phyloP scores from a whole-genome alignment of 2,329 filamentous ascomycete species.

The Aotearoamyces nothofagi region DNA sequence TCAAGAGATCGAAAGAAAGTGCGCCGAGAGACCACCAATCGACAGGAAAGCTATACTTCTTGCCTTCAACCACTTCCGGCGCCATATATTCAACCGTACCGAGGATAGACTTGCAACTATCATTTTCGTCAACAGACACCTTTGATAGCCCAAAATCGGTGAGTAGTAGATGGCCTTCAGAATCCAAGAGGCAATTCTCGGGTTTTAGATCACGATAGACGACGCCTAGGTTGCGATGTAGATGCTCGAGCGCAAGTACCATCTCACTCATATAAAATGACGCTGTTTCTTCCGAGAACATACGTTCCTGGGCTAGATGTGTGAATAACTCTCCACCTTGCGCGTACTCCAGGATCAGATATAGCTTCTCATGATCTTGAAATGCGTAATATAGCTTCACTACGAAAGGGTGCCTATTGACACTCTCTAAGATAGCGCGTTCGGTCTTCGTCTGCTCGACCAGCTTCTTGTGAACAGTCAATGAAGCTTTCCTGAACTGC shows the following conservation, averaged over 20 bases:
- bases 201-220: conserved; percentile 96
- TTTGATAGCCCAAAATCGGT: conserved; percentile 97
- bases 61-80: conserved; percentile 78
- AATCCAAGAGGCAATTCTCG: conserved; percentile 88
- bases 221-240: conserved; percentile 83
- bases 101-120: conserved; percentile 72
- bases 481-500: conserved; percentile 92
- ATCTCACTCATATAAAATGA: conserved; percentile 99
- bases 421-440: conserved; percentile 82
- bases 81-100: conserved; percentile 99
- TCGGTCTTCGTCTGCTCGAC: conserved; percentile 97
- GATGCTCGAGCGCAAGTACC: conserved; percentile 81
- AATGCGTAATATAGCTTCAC: conserved; percentile 98
- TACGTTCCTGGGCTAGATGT: conserved; percentile 84
- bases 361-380: conserved; percentile 94
- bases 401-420: conserved; percentile 93
- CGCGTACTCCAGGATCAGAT: conserved; percentile 93
- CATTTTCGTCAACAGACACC: conserved; percentile 60
- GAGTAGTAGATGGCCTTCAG: conserved; percentile 80
- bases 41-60: conserved; percentile 83
- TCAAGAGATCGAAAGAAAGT: conserved; percentile 82
- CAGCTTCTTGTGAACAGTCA: conserved; percentile 89
- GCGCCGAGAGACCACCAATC: conserved; percentile 99
- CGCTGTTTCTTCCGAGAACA: conserved; percentile 80
- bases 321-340: conserved; percentile 94